phyloP scores from a whole-genome alignment of 2,329 filamentous ascomycete genomes.

The Achaetomium macrosporum region DNA sequence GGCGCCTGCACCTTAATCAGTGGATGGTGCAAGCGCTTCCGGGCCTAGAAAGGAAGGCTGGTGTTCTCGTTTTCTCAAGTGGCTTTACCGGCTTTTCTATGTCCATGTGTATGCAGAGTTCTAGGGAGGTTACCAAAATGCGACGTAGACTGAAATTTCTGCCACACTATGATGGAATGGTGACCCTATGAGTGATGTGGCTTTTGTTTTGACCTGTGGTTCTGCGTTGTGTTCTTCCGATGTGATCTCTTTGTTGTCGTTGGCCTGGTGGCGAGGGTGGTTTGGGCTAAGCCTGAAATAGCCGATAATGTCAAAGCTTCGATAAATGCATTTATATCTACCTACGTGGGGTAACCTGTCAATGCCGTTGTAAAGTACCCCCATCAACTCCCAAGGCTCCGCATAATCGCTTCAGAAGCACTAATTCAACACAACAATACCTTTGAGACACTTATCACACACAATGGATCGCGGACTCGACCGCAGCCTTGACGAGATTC shows the following conservation, averaged over 20 bases:
- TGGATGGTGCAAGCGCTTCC: conserved; percentile 25
- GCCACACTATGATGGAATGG: conserved; percentile 1
- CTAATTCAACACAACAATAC: not conserved
- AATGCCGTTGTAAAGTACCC: too few species aligned
- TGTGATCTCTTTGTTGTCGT: not conserved
- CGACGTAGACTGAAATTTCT: conserved; percentile 25
- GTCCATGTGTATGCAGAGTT: conserved; percentile 26
- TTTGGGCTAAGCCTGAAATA: too few species aligned
- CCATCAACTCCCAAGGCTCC: too few species aligned
- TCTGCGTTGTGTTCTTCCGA: too few species aligned
- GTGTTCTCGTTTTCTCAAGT: conserved; percentile 20
- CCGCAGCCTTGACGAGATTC: conserved; percentile 52
- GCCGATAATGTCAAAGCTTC: too few species aligned
- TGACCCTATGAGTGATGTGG: not conserved
- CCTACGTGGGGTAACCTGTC: not conserved
- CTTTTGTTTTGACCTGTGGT: too few species aligned
- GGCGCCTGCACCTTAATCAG: conserved; percentile 23
- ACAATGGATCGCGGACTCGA: conserved; percentile 49
- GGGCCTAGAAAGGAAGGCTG: conserved; percentile 24
- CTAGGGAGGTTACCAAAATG: conserved; percentile 26
- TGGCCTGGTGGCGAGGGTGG: not conserved
- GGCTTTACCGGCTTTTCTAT: conserved; percentile 21
- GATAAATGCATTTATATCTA: not conserved
- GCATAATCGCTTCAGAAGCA: not conserved
- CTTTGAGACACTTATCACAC: not conserved